phyloP scores from a whole-genome alignment of 208 protist species.

The Wallacemonas collosoma region DNA sequence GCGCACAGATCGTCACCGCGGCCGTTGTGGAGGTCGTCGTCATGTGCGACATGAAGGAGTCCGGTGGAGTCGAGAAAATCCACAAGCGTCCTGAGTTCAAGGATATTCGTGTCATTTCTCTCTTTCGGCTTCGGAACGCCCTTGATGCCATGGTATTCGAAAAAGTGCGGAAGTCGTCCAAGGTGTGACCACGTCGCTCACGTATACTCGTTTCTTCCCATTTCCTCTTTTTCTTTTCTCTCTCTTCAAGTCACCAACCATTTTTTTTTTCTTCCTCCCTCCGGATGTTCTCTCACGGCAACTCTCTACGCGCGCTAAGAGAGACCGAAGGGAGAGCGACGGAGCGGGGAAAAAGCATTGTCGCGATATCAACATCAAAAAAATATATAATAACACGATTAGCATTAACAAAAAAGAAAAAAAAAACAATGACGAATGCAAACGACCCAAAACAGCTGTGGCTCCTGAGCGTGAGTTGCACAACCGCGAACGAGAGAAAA shows the following conservation, averaged over 20 bases:
- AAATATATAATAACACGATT: neutral
- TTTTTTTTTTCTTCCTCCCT: neutral
- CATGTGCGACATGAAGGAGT: conserved; percentile 66
- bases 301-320: too few relatives aligned
- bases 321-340: neutral
- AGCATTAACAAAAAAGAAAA: neutral
- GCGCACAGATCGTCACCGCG: conserved; percentile 56
- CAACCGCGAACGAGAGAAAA: neutral
- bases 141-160: conserved; percentile 29
- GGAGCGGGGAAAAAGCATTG: neutral
- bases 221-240: neutral
- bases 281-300: too few relatives aligned
- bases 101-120: conserved; percentile 69
- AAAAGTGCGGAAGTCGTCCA: conserved; percentile 11
- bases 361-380: neutral
- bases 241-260: neutral
- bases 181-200: conserved; percentile 1
- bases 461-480: too few relatives aligned
- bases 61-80: conserved; percentile 71
- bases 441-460: neutral
- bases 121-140: conserved; percentile 61
- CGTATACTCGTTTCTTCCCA: neutral
- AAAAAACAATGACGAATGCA: neutral
- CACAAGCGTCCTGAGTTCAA: conserved; percentile 53
- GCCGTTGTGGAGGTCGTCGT: conserved; percentile 69